Conservation (phyloP, 139 green algal genomes). For the Cymbomonas tetramitiformis region DNA sequence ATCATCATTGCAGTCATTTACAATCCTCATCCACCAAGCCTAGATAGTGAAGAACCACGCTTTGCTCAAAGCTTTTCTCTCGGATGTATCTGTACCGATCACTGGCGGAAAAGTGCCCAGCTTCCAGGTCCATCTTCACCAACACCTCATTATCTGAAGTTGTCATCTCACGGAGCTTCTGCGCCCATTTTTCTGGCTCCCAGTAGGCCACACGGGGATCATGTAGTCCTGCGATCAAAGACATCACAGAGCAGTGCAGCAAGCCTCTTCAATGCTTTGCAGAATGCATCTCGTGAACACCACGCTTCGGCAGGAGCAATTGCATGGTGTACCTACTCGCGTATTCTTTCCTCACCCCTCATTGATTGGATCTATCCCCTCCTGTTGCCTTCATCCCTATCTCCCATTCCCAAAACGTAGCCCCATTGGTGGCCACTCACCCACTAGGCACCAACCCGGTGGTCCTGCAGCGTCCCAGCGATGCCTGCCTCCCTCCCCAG, state of each 20-base stretch:
- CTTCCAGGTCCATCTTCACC: constrained; percentile 13
- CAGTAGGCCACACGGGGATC: constrained; percentile 63
- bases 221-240: constrained; percentile 42
- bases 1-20: too few species aligned
- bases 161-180: constrained; percentile 46
- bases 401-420: too few species aligned
- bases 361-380: too few species aligned
- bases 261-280: background rate
- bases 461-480: background rate
- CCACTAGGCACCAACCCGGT: too few species aligned
- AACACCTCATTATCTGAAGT: constrained; percentile 17
- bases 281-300: too few species aligned
- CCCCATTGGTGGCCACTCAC: too few species aligned
- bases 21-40: too few species aligned
- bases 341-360: too few species aligned
- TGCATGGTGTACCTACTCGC: too few species aligned
- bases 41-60: constrained; percentile 40
- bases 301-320: too few species aligned
- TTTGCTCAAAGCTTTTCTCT: constrained; percentile 53
- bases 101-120: constrained; percentile 8
- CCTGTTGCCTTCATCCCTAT: too few species aligned
- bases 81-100: constrained; percentile 26
- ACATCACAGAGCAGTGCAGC: background rate
- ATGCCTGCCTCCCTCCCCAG: background rate
- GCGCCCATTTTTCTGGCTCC: constrained; percentile 70